phyloP scores from a whole-genome alignment of 2,329 filamentous ascomycete genomes.

The Monilinia fructicola region DNA sequence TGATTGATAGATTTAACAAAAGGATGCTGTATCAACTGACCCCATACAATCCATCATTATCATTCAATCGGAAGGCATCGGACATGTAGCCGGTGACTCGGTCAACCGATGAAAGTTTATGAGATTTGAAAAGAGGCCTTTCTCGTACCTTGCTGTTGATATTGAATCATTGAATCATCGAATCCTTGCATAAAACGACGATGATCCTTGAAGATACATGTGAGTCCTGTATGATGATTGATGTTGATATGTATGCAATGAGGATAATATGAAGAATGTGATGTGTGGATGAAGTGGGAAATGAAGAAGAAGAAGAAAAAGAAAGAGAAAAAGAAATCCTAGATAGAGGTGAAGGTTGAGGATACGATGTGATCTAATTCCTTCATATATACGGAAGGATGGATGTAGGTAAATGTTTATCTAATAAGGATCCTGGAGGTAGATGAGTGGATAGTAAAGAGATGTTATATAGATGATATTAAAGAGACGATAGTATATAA shows the following conservation, averaged over 20 bases:
- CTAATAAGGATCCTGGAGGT: no score
- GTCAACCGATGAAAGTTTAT: neutral
- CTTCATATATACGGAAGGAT: no score
- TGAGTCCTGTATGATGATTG: no score
- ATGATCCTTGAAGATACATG: neutral
- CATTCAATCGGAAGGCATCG: constrained; percentile 18
- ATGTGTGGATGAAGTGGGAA: neutral
- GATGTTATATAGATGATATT: no score
- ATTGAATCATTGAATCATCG: neutral
- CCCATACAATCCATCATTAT: neutral
- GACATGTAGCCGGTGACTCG: constrained; percentile 18
- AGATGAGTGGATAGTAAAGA: no score
- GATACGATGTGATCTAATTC: no score
- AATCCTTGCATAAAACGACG: neutral
- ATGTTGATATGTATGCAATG: neutral
- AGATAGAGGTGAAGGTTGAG: neutral
- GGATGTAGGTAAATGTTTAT: no score
- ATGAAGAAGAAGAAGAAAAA: neutral
- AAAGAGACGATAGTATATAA: no score
- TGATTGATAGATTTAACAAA: neutral
- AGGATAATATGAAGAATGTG: neutral
- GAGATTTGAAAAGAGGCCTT: neutral
- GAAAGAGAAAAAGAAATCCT: neutral
- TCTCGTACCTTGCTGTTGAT: neutral
- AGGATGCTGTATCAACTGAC: constrained; percentile 17